phyloP scores from a whole-genome alignment of 2,329 filamentous ascomycete genomes.

The Fusarium sp. region DNA sequence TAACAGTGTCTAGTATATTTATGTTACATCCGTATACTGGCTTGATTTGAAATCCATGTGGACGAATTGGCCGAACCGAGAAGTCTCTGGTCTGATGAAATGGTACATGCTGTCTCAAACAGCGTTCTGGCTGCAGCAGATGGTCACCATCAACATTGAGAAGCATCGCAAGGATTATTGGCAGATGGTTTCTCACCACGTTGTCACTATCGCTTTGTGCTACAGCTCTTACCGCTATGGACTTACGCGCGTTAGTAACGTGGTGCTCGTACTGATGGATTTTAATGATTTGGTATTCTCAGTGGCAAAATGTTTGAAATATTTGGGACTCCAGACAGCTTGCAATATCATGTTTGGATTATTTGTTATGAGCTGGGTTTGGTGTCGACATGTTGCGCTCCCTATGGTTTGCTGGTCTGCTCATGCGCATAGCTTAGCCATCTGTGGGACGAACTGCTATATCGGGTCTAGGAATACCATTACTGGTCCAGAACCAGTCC shows the following conservation, averaged over 20 bases:
- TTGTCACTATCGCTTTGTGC: slow-evolving; percentile 86
- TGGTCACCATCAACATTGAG: slow-evolving; percentile 93
- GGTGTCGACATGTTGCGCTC: slow-evolving; percentile 85
- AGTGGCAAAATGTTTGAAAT: slow-evolving; percentile 94
- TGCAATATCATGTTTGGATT: slow-evolving; percentile 87
- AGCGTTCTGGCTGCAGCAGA: slow-evolving; percentile 93
- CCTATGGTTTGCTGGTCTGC: slow-evolving; percentile 81
- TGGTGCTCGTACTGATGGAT: slow-evolving; percentile 93
- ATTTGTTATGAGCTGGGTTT: slow-evolving; percentile 89
- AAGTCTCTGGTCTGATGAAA: slow-evolving; percentile 80
- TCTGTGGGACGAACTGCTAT: slow-evolving; percentile 74
- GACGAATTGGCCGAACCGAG: slow-evolving; percentile 83
- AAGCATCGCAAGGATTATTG: slow-evolving; percentile 92
- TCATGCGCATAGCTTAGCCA: slow-evolving; percentile 28
- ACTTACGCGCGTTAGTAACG: slow-evolving; percentile 85
- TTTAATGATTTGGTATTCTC: slow-evolving; percentile 75
- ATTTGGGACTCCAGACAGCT: slow-evolving; percentile 77
- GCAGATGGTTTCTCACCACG: slow-evolving; percentile 95
- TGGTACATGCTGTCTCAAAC: slow-evolving; percentile 91
- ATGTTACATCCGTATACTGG: slow-evolving; percentile 81
- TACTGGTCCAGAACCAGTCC: slow-evolving; percentile 62
- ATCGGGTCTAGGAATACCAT: slow-evolving; percentile 65
- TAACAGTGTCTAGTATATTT: slow-evolving; percentile 72
- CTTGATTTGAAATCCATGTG: slow-evolving; percentile 82
- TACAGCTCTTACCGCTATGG: slow-evolving; percentile 87